Percentiles rank a stretch among this genome's conserved stretches.
Evolutionary conservation across 192 early-diverging fungal species (phyloP).

Genomic region (Podila clonocystis): DNA sequence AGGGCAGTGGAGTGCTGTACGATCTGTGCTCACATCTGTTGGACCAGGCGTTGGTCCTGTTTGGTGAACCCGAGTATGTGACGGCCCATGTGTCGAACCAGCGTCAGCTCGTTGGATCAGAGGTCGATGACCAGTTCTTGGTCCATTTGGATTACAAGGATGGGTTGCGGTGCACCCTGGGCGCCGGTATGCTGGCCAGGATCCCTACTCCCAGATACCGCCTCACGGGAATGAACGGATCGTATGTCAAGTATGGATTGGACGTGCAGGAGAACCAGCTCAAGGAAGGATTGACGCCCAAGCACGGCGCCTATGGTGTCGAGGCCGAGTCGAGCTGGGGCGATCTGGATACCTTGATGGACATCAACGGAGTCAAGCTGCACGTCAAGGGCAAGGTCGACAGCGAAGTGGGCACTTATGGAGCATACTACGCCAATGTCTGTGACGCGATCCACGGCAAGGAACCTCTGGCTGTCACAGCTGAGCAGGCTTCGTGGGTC

Average conservation of each 20-base stretch:
- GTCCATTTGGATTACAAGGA: constrained; percentile 70
- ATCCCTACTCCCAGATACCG: constrained; percentile 70
- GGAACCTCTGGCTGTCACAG: constrained; percentile 63
- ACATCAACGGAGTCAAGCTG: constrained; percentile 52
- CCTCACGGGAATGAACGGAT: constrained; percentile 74
- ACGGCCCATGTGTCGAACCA: constrained; percentile 71
- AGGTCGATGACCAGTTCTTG: constrained; percentile 71
- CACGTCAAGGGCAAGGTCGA: constrained; percentile 65
- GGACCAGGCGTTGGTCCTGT: constrained; percentile 72
- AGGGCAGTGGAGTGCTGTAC: constrained; percentile 78
- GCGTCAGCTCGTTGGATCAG: constrained; percentile 63
- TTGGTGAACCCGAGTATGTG: constrained; percentile 73
- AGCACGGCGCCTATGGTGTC: constrained; percentile 61
- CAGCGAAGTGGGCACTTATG: constrained; percentile 67
- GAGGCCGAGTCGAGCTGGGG: constrained; percentile 63
- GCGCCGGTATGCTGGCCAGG: constrained; percentile 75
- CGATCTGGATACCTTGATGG: constrained; percentile 55
- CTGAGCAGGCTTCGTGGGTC: constrained; percentile 71
- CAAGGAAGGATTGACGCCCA: constrained; percentile 68
- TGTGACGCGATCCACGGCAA: constrained; percentile 62
- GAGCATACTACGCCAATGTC: constrained; percentile 73
- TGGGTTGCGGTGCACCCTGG: constrained; percentile 68
- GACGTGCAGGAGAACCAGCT: constrained; percentile 83
- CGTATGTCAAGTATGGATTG: constrained; percentile 71
- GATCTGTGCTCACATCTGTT: constrained; percentile 75